A percentile compares a stretch with the other conserved stretches of the same genome.
Evolutionary conservation across 768 basidiomycete species (phyloP).

Genomic region (Saitozyma podzolica): DNA sequence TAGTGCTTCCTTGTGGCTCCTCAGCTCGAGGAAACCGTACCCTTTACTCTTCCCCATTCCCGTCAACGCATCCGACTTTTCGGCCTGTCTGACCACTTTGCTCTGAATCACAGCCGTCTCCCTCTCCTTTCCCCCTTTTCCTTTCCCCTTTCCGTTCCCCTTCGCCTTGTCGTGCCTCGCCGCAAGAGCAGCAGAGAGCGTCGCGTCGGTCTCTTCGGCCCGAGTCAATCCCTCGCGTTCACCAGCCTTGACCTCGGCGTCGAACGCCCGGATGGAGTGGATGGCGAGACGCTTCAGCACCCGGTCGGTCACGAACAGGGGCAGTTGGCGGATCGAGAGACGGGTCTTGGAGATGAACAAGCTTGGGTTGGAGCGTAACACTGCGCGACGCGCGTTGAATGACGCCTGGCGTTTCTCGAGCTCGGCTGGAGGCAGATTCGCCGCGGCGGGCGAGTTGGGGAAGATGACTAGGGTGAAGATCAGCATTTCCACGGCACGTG

Average conservation of each 20-base stretch:
- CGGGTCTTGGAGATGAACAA: conserved; percentile 93
- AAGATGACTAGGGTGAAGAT: conserved; percentile 68
- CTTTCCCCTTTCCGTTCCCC: conserved; percentile 19
- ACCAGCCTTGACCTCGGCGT: conserved; percentile 70
- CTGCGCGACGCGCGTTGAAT: conserved; percentile 76
- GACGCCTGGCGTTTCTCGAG: conserved; percentile 81
- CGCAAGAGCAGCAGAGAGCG: conserved; percentile 44
- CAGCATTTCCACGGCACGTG: not conserved
- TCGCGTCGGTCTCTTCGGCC: conserved; percentile 68
- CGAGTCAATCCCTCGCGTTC: conserved; percentile 63
- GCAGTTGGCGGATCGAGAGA: conserved; percentile 88
- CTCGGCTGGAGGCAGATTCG: conserved; percentile 68
- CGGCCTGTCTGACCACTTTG: conserved; percentile 86
- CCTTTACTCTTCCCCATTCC: conserved; percentile 87
- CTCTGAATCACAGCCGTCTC: conserved; percentile 72
- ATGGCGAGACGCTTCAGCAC: conserved; percentile 82
- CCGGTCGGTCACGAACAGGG: conserved; percentile 84
- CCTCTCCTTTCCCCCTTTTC: conserved; percentile 53
- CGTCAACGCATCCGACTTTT: conserved; percentile 83
- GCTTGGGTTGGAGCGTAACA: conserved; percentile 88
- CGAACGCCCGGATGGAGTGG: conserved; percentile 75
- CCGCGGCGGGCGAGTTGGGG: conserved; percentile 79
- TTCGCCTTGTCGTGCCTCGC: conserved; percentile 44
- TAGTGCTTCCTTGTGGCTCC: conserved; percentile 82
- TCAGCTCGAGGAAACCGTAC: conserved; percentile 92